These are phyloP conservation scores for Neurospora sp. DNA, from an alignment of 495 filamentous ascomycete species.

Conservation along the genomic window DNA sequence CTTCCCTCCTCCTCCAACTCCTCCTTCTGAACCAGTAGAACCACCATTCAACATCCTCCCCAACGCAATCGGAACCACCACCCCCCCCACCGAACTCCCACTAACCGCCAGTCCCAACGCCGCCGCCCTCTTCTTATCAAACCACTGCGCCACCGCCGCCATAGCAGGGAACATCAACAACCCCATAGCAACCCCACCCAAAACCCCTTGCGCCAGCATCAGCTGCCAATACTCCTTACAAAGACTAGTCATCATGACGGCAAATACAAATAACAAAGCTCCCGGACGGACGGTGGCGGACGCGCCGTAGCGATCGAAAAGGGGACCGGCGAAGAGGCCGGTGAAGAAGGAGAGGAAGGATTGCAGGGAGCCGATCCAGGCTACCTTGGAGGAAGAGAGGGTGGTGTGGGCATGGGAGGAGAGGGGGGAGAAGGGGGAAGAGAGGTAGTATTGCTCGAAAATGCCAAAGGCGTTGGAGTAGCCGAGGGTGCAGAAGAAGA, in stretches of 20 bases:
- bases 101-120: conserved; percentile 46
- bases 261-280: conserved; percentile 26
- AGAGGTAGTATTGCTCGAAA: conserved; percentile 50
- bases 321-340: conserved; percentile 36
- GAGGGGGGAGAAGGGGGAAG: neutral
- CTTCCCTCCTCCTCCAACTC: neutral
- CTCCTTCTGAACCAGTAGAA: neutral
- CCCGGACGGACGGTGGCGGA: conserved; percentile 29
- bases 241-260: conserved; percentile 48
- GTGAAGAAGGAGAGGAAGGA: conserved; percentile 35
- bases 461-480: conserved; percentile 53
- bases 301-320: conserved; percentile 44
- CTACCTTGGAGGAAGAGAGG: conserved; percentile 37
- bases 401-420: conserved; percentile 28
- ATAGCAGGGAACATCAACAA: conserved; percentile 43
- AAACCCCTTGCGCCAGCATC: conserved; percentile 49
- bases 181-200: conserved; percentile 41
- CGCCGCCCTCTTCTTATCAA: conserved; percentile 41
- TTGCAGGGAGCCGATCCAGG: conserved; percentile 48
- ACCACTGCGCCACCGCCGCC: conserved; percentile 43
- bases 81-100: conserved; percentile 49
- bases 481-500: conserved; percentile 46
- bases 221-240: conserved; percentile 53
- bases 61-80: conserved; percentile 39
- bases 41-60: conserved; percentile 29